Evolutionary conservation across 441 rosid species (phyloP).

Genomic region (Macaranga tanarius): DNA sequence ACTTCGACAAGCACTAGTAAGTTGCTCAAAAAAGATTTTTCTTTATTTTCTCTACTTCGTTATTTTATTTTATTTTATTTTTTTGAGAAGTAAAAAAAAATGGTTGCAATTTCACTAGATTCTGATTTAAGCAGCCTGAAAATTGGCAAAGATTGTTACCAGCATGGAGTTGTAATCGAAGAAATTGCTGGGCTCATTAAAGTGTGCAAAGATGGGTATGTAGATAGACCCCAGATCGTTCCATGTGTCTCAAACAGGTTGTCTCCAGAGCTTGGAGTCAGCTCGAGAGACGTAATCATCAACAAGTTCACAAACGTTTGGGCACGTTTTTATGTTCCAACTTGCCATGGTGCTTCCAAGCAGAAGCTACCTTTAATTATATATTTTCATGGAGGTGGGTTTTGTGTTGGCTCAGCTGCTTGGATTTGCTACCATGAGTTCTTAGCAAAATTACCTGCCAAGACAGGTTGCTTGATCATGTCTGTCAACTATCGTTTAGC

Average conservation of each 20-base stretch:
- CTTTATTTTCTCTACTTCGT: neutral
- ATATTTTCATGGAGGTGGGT: slow-evolving; percentile 91
- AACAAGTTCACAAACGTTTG: slow-evolving; percentile 52
- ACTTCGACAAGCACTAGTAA: neutral
- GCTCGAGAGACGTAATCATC: slow-evolving; percentile 47
- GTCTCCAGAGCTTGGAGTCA: slow-evolving; percentile 43
- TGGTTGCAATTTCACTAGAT: slow-evolving; percentile 36
- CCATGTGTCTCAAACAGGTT: slow-evolving; percentile 43
- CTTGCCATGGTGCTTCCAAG: slow-evolving; percentile 3
- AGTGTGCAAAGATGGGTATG: slow-evolving; percentile 66
- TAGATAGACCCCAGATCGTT: slow-evolving; percentile 53
- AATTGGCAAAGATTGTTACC: slow-evolving; percentile 28
- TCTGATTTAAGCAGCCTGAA: slow-evolving; percentile 31
- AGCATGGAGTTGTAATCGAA: slow-evolving; percentile 46
- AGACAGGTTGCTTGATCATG: slow-evolving; percentile 51
- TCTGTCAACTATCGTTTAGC: slow-evolving; percentile 75
- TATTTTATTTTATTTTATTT: no score
- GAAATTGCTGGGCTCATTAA: slow-evolving; percentile 63
- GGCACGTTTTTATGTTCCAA: slow-evolving; percentile 67
- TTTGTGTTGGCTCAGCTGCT: slow-evolving; percentile 75
- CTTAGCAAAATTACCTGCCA: slow-evolving; percentile 47
- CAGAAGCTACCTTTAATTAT: slow-evolving; percentile 50
- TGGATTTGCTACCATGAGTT: slow-evolving; percentile 85
- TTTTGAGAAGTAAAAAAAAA: slow-evolving; percentile 24
- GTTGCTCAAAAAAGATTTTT: neutral